Base-by-base conservation (phyloP, 2,329 filamentous ascomycete genomes). In the Epichloe brachyelytri region DNA sequence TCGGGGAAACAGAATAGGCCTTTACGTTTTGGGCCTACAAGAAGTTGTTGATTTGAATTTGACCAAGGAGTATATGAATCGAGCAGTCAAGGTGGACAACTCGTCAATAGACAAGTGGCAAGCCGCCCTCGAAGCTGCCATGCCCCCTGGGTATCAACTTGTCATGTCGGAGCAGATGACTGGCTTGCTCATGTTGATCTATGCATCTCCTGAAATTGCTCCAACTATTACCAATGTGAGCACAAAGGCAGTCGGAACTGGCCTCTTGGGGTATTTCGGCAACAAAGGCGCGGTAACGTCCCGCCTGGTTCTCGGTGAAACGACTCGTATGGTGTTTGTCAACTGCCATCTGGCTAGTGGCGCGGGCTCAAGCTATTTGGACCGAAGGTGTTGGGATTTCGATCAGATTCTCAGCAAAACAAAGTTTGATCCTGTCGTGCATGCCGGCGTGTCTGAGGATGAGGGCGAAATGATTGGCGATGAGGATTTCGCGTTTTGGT, bases 401-500 rank as follows among this genome's bases (percentile, higher is more conserved):
- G 74, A 76, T 3, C 89, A 96, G 61, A 86, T 98, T 53, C 62
- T 83, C 38, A 74, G 74, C 48, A 82, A 89, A 46, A 85, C 88
- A 1, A 83, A 80, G 55, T 97, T 97, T 60, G 80, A 85, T 6
- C 82, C 88, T 0, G 77, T 94, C 6, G 72, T 73, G 39, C 77
- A 84, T 52, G 72, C 77, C 0, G 82, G 86, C 8, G 79, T 85
- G 5, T 70, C 78, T 2, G 74, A 82, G 38, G 80, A 83, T n/a
- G 79, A 83, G 20, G 71, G 75, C 0, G 81, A 86, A 48, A 78
- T 73, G 37, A 83, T 98, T 56, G 90, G 88, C 1, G 86, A 94
- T 39, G 91, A 95, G 57, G 93, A 98, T 62, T 89, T 96, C 68
- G 82, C 83, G 0, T 96, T 98, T 62, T 97, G 91, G 88, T 87